Evolutionary conservation across 73 alveolate genomes (phyloP).

Genomic region (Stentor roeselii): DNA sequence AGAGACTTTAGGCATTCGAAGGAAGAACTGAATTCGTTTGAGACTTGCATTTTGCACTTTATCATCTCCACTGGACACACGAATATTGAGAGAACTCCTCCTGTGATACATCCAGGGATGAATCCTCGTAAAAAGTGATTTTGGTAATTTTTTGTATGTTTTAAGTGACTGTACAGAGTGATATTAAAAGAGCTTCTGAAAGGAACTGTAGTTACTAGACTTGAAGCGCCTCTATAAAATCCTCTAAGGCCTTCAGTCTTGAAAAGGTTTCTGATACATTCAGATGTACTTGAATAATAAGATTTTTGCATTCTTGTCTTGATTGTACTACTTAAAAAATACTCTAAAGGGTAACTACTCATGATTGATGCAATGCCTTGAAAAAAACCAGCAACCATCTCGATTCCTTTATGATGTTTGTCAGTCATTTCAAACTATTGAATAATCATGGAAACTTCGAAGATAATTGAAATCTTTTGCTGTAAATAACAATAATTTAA

Average conservation of each 20-base stretch:
- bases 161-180: neutral
- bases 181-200: slow-evolving; percentile 7
- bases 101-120: slow-evolving; percentile 14
- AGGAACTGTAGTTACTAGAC: neutral
- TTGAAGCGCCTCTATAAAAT: neutral
- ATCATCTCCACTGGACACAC: slow-evolving; percentile 14
- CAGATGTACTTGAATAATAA: neutral
- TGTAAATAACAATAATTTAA: no score
- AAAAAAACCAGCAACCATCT: slow-evolving; percentile 3
- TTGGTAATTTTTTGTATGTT: neutral
- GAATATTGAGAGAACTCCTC: neutral
- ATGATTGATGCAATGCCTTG: neutral
- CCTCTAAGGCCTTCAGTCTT: neutral
- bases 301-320: neutral
- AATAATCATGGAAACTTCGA: neutral
- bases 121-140: neutral
- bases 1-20: neutral
- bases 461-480: neutral
- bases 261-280: neutral
- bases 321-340: neutral
- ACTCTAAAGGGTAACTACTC: slow-evolving; percentile 19
- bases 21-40: neutral
- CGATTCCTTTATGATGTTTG: neutral
- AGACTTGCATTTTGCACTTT: neutral
- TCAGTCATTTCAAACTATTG: neutral